Evolutionary conservation across 495 filamentous ascomycete species (phyloP).

Genomic region (Amorphotheca resinae): DNA sequence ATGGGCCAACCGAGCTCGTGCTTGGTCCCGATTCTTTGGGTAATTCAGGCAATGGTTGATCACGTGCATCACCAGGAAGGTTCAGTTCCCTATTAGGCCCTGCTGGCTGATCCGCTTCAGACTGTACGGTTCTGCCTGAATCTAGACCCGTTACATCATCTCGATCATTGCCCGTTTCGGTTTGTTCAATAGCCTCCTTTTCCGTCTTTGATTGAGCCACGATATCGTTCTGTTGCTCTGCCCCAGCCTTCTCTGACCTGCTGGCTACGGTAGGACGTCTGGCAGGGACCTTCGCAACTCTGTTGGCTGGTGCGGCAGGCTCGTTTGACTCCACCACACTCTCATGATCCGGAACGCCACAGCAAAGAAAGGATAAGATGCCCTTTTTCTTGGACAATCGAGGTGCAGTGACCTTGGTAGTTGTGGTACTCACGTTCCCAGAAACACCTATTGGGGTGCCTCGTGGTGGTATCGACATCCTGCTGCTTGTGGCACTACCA

Average conservation of each 20-base stretch:
- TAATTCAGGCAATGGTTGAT: constrained; percentile 16
- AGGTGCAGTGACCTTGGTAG: constrained; percentile 26
- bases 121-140: not conserved
- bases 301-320: constrained; percentile 50
- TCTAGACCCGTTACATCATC: not conserved
- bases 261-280: constrained; percentile 38
- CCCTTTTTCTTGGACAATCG: constrained; percentile 46
- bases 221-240: not conserved
- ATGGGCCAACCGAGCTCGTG: constrained; percentile 4
- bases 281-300: constrained; percentile 38
- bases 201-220: constrained; percentile 6
- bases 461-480: constrained; percentile 34
- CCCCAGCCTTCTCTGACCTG: constrained; percentile 21
- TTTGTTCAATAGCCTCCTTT: constrained; percentile 13
- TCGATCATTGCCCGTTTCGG: constrained; percentile 5
- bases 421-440: constrained; percentile 25
- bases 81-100: constrained; percentile 11
- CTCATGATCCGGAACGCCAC: constrained; percentile 52
- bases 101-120: not conserved
- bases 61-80: constrained; percentile 10
- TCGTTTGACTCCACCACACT: constrained; percentile 51
- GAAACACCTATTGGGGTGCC: constrained; percentile 32
- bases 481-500: constrained; percentile 55
- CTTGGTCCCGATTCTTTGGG: constrained; percentile 13
- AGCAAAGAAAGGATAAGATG: constrained; percentile 71